phyloP scores from a whole-genome alignment of 768 basidiomycete genomes.

The Sutorius australiensis region DNA sequence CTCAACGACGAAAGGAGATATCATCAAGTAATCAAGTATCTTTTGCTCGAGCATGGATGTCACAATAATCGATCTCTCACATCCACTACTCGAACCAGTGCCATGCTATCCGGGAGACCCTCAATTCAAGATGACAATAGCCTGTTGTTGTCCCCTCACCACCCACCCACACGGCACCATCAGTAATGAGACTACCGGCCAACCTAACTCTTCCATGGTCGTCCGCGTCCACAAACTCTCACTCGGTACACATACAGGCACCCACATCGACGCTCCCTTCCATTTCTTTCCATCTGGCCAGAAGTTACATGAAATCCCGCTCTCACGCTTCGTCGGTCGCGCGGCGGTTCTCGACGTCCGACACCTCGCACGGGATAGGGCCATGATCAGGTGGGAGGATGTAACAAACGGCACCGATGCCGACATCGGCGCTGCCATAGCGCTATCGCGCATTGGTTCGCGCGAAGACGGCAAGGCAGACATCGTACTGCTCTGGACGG shows the following conservation, averaged over 20 bases:
- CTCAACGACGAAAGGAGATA: too few species aligned
- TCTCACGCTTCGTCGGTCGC: constrained; percentile 52
- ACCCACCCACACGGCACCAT: constrained; percentile 13
- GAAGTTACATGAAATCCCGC: constrained; percentile 56
- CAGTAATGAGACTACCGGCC: not conserved
- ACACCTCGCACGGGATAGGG: constrained; percentile 36
- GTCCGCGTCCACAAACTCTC: constrained; percentile 38
- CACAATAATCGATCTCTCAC: constrained; percentile 27
- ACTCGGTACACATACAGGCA: constrained; percentile 70
- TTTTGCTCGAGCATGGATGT: constrained; percentile 7
- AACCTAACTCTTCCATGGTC: constrained; percentile 5
- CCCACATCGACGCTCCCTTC: constrained; percentile 75
- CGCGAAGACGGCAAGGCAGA: constrained; percentile 27
- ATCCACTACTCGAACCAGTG: constrained; percentile 18
- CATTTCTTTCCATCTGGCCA: constrained; percentile 61
- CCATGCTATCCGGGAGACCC: constrained; percentile 31
- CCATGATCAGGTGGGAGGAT: constrained; percentile 52
- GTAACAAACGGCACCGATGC: not conserved
- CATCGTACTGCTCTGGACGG: constrained; percentile 60
- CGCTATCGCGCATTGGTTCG: constrained; percentile 19
- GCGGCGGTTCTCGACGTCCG: constrained; percentile 55
- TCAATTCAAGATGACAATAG: constrained; percentile 17
- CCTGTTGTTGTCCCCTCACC: constrained; percentile 17
- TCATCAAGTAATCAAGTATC: too few species aligned
- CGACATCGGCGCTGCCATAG: not conserved